Base-by-base conservation (phyloP, 345 rosid genomes). In the Rhizophora mangle region DNA sequence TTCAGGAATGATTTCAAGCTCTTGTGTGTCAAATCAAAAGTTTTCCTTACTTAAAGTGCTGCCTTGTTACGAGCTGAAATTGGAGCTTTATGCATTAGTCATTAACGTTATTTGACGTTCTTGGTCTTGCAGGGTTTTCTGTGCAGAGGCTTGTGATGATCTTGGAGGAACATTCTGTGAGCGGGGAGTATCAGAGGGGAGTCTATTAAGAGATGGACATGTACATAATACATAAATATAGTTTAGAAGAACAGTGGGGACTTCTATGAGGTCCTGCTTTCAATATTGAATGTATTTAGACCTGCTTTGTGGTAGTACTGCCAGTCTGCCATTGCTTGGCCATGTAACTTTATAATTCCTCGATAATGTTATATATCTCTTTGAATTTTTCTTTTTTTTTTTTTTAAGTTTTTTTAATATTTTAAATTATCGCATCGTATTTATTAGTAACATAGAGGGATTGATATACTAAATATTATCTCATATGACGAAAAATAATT, bases 141-240 rank as follows among this genome's bases (percentile, higher is more conserved):
- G 43, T n/a, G 82, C 65, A 57, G 82, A 79, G 47, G 82, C 82
- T 11, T 79, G 82, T 16, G 79, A 79, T 55, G 76, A 71, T 75
- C 79, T 79, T 27, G 82, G 82, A 20, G 82, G 82, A 60, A 65
- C 29, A 20, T 79, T 79, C 68, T 75, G 79, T 21, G 73, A 49
- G 8, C 63, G 61, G 22, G 22, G 82, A 75, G 62, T 75, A 79
- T 11, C 82, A 71, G 71, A 79, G 9, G 20, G 82, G 76, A 59
- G 79, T 75, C 21, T 64, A 75, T 30, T 75, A 71, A 71, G 49
- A 67, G 30, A 65, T 3, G 60, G 18, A 43, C 18, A 11, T 13
- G 18, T 10, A 55, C 13, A 7, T 8, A 24, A 24, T 24, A 24
- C 24, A 24, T 24, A 24, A 7, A 55, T 21, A 55, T 55, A 20